These are phyloP conservation scores for Barnettozyma sucrosica DNA, from an alignment of 805 yeast species.

Conservation along the genomic window DNA sequence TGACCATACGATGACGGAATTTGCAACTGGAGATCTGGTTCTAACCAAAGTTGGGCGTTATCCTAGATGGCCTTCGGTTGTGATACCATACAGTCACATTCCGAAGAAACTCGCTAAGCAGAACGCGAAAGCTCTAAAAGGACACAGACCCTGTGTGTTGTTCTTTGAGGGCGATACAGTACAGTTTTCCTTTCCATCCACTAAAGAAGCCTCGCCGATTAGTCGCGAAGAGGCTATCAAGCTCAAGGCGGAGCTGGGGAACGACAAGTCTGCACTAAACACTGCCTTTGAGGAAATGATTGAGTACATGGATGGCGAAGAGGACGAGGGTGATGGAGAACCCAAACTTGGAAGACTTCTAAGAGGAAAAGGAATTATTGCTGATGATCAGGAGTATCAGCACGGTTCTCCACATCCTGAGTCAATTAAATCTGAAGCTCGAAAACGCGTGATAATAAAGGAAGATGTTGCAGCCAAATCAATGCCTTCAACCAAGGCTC, in stretches of 20 bases:
- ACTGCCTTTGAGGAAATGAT: background rate
- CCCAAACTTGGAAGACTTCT: background rate
- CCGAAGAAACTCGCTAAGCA: background rate
- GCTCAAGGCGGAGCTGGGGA: background rate
- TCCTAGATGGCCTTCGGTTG: slow-evolving; percentile 46
- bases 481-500: background rate
- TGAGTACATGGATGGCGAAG: background rate
- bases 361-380: background rate
- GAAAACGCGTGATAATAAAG: background rate
- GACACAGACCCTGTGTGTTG: background rate
- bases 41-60: slow-evolving; percentile 41
- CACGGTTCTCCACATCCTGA: background rate
- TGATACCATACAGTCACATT: slow-evolving; percentile 14
- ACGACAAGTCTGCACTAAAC: background rate
- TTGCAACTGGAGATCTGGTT: slow-evolving; percentile 29
- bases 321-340: background rate
- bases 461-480: background rate
- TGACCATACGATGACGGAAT: background rate
- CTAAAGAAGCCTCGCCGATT: background rate
- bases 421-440: background rate
- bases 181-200: background rate
- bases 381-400: background rate
- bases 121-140: background rate
- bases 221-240: background rate
- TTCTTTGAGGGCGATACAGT: background rate